These are phyloP conservation scores for Pelargonium australe DNA, from an alignment of 441 rosid species.

Conservation along the genomic window DNA sequence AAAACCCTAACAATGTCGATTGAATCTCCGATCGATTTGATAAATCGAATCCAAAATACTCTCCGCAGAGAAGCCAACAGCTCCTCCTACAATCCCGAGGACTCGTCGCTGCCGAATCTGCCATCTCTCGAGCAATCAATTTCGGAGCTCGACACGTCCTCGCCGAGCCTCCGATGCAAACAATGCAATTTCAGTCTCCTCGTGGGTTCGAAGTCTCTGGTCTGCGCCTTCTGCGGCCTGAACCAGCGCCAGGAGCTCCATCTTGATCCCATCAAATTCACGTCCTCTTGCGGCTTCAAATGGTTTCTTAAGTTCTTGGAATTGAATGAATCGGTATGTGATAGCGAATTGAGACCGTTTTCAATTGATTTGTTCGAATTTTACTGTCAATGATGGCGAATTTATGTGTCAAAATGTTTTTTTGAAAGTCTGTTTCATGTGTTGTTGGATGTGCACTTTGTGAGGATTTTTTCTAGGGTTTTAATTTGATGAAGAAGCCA, in stretches of 20 bases:
- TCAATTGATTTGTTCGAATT: not conserved
- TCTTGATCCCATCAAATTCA: conserved; percentile 63
- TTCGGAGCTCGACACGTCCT: conserved; percentile 52
- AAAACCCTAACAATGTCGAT: conserved; percentile 37
- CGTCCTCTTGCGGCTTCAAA: conserved; percentile 47
- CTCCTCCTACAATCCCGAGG: conserved; percentile 41
- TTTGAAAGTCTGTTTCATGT: no score
- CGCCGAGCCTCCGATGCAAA: conserved; percentile 55
- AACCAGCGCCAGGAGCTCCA: conserved; percentile 37
- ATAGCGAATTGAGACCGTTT: conserved; percentile 11
- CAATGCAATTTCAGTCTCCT: conserved; percentile 62
- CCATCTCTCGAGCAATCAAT: conserved; percentile 42
- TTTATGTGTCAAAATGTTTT: no score
- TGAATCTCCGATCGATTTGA: conserved; percentile 52
- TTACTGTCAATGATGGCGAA: not conserved
- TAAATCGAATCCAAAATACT: conserved; percentile 47
- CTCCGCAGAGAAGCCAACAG: conserved; percentile 57
- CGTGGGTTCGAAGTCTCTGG: conserved; percentile 47
- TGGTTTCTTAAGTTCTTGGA: conserved; percentile 63
- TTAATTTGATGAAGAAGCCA: no score
- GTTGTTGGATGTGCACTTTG: no score
- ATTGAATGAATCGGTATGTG: conserved; percentile 68
- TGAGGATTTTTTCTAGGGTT: no score
- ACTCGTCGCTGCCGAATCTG: conserved; percentile 31
- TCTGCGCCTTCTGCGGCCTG: conserved; percentile 77